These are phyloP conservation scores for Coemansia sp. DNA, from an alignment of 192 early-diverging fungal species.

Conservation along the genomic window DNA sequence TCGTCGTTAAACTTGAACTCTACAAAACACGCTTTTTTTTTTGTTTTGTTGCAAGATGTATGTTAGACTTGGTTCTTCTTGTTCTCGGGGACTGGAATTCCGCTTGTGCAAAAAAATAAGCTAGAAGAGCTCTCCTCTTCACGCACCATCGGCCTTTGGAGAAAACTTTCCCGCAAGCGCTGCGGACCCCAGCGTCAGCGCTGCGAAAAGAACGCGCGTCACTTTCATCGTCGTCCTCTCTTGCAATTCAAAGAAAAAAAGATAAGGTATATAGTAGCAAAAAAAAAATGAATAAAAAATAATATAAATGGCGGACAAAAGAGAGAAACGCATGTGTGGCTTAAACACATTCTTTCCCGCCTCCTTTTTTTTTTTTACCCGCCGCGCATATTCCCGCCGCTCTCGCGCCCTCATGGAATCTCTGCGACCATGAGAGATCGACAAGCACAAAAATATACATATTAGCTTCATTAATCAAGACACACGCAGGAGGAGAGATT, in stretches of 20 bases:
- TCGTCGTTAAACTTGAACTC: conserved; percentile 27
- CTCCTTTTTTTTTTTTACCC: neutral
- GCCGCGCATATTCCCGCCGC: too few relatives aligned
- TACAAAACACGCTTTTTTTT: conserved; percentile 7
- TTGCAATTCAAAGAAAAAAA: neutral
- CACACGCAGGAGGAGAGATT: too few relatives aligned
- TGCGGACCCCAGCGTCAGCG: neutral
- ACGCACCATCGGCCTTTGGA: conserved; percentile 17
- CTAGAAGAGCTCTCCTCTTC: too few relatives aligned
- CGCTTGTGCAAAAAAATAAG: neutral
- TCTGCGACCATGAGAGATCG: too few relatives aligned
- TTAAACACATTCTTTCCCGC: too few relatives aligned
- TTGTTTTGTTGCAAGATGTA: too few relatives aligned
- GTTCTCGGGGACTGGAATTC: too few relatives aligned
- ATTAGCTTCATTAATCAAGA: neutral
- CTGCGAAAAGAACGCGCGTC: neutral
- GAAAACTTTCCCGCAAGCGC: conserved; percentile 13
- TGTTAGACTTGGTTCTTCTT: too few relatives aligned
- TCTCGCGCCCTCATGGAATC: too few relatives aligned
- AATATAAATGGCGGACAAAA: neutral
- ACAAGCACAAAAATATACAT: too few relatives aligned
- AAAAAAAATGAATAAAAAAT: too few relatives aligned
- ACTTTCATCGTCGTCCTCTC: conserved; percentile 3
- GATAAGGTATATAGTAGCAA: neutral
- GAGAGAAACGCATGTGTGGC: neutral